phyloP scores from a whole-genome alignment of 495 filamentous ascomycete genomes.

The Talaromyces ruber region DNA sequence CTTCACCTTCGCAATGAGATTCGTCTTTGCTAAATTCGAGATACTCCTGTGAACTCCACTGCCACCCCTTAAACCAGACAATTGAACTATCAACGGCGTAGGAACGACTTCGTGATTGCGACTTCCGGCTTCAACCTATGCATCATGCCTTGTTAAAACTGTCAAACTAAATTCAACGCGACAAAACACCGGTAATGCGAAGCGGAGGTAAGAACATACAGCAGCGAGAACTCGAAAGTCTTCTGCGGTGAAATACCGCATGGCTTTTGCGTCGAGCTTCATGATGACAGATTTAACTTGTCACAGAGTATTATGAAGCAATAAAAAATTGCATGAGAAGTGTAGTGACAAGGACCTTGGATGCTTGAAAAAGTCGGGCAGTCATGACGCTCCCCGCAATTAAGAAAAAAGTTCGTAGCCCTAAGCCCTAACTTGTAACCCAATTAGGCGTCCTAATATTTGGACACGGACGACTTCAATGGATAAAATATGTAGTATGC shows the following conservation, averaged over 20 bases:
- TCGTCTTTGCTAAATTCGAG: constrained; percentile 83
- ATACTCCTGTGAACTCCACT: constrained; percentile 83
- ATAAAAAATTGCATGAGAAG: neutral
- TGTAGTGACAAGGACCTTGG: neutral
- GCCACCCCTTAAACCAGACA: constrained; percentile 73
- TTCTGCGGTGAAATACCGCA: constrained; percentile 84
- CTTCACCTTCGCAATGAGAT: constrained; percentile 84
- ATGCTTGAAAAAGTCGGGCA: neutral
- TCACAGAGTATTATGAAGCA: neutral
- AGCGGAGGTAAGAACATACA: constrained; percentile 42
- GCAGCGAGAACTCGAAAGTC: constrained; percentile 94
- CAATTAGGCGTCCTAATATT: constrained; percentile 11
- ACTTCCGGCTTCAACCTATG: constrained; percentile 81
- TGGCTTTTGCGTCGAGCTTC: constrained; percentile 86
- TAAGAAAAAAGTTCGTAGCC: constrained; percentile 29
- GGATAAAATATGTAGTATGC: too few species aligned
- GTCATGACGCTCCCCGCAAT: constrained; percentile 8
- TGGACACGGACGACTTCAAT: neutral
- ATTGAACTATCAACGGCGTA: constrained; percentile 74
- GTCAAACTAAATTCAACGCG: constrained; percentile 11
- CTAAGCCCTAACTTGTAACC: constrained; percentile 39
- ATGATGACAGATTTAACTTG: constrained; percentile 33
- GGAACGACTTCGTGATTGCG: constrained; percentile 97
- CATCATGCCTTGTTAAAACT: constrained; percentile 22
- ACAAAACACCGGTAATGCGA: constrained; percentile 15